phyloP scores from a whole-genome alignment of 495 filamentous ascomycete species.

The Chaetomidium leptoderma region DNA sequence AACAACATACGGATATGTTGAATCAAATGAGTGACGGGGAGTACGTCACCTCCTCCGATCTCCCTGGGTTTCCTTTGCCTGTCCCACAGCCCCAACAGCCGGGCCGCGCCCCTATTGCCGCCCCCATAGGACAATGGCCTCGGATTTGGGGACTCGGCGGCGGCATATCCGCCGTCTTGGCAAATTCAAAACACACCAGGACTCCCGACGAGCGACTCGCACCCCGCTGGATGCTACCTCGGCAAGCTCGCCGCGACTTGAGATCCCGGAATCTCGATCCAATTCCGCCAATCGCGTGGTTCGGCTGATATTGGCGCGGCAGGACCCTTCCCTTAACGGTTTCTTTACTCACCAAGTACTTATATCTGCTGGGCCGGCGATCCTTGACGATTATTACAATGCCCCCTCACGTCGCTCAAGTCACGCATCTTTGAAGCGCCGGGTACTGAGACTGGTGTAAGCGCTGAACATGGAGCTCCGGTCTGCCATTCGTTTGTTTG shows the following conservation, averaged over 20 bases:
- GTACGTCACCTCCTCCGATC: too few species aligned
- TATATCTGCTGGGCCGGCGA: background rate
- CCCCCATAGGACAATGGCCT: too few species aligned
- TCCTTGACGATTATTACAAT: background rate
- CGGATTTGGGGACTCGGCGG: conserved; percentile 11
- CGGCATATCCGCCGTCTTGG: conserved; percentile 23
- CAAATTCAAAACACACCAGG: conserved; percentile 20
- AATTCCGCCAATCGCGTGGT: conserved; percentile 28
- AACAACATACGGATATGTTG: too few species aligned
- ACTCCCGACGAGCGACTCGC: background rate
- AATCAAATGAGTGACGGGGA: too few species aligned
- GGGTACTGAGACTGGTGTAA: background rate
- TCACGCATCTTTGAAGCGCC: background rate
- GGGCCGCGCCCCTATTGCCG: too few species aligned
- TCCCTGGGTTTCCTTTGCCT: too few species aligned
- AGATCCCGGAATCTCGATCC: conserved; percentile 10
- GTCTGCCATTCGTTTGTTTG: conserved; percentile 20
- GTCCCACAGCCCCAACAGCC: too few species aligned
- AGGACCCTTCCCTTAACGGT: background rate
- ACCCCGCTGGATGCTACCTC: conserved; percentile 21
- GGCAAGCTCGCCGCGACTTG: background rate
- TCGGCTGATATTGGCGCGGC: background rate
- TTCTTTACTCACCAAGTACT: background rate
- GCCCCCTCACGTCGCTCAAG: background rate
- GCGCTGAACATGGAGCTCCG: conserved; percentile 22